Base-by-base conservation (phyloP, 1,139 yeast species). In the Kazachstania sp. region DNA sequence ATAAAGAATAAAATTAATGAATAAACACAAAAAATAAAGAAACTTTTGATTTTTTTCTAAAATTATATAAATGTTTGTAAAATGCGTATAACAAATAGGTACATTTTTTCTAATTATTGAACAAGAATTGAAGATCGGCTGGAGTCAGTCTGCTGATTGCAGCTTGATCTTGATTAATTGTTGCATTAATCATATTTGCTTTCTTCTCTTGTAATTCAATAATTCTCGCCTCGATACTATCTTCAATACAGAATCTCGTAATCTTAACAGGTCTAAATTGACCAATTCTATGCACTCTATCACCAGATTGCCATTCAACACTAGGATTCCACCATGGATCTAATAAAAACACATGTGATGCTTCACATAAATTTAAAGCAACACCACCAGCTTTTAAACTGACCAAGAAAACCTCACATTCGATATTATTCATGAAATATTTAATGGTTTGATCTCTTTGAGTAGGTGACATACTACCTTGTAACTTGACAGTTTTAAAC, bases 301-400 rank as follows among this genome's bases (percentile, higher is more conserved):
- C 97, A 77, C 86, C 87, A 0, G 97, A 97, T 67, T 90, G 97
- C 43, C 86, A 95, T 66, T 90, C 97, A 3, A 90, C 95, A 65
- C 76, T 90, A 1, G 97, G 97, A 61, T 90, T 90, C 97, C 97
- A 90, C 63, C 87, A 90, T 15, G 97, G 97, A 63, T 90, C 97
- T 72, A 86, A 76, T 12, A 90, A 76, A 45, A 90, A 78, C 11
- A 90, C 95, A 63, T 87, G 96, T 38, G 87, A 84, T 0, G 97
- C 97, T 68, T 95, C 86, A 0, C 97, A 90, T 54, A 90, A 72
- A 0, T 97, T 90, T 52, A 90, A 72, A 6, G 97, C 97, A 13
- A 88, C 92, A 63, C 86, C 88, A 57, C 97, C 97, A 1, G 97
- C 95, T 60, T 83, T 83, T 60, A 90, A 74, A 0, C 95, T 86